Base-by-base conservation (phyloP, 495 filamentous ascomycete genomes). In the Delitschia confertaspora region DNA sequence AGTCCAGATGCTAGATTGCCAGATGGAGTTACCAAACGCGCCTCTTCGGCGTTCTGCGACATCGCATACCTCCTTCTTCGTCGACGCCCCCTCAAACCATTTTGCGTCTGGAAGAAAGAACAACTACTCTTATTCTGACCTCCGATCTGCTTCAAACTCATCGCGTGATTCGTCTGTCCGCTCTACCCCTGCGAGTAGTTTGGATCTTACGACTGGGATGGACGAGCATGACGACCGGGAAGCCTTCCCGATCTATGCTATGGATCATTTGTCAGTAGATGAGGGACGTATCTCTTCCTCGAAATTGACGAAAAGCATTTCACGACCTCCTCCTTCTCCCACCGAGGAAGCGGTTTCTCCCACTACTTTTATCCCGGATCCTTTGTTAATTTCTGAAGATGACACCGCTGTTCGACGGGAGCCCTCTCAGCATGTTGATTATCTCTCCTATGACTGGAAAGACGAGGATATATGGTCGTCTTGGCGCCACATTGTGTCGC, bases 391-490 rank as follows among this genome's bases (percentile, higher is more conserved):
- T 5, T 80, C 84, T 11, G 82, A 84, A 33, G 91, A 98, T 57
- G 91, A 96, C 61, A 83, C 76, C 11, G 80, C 82, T 18, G 69
- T 95, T 19, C 71, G 78, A 45, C 70, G 69, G 17, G 80, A 86
- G 53, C 91, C 91, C 18, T 88, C 85, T 9, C 70, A 85, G 23
- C 91, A 96, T 66, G 91, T 96, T 25, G 91, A 98, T 64, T 98
- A 98, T 60, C 72, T 98, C 4, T 93, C 89, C 24, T 84, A 98
- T 55, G 76, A 89, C 41, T 98, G 91, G 91, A 77, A 74, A 30
- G 89, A 96, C 65, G 89, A 95, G 63, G 91, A 98, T 63, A 93
- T 98, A 8, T 98, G 91, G 91, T 75, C 85, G 10, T 95, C 89
- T 2, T 98, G 91, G 91, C 78, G 86, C 45, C 86, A 89, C 64